These are phyloP conservation scores for Xylaria cubensis DNA, from an alignment of 495 filamentous ascomycete species.

Conservation along the genomic window DNA sequence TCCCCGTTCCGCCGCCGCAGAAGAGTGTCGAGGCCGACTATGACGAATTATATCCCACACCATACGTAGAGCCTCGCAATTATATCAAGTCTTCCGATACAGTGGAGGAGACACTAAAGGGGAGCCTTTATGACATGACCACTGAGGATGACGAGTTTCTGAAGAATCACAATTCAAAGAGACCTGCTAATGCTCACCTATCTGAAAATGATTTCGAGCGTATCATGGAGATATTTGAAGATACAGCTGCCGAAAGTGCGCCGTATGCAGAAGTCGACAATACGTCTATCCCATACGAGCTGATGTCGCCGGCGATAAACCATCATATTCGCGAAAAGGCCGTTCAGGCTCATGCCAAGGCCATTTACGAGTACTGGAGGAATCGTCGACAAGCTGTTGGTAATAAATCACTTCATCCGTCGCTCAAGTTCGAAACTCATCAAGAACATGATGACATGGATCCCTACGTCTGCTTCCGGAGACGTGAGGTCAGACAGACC, in stretches of 20 bases:
- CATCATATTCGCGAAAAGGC: constrained; percentile 53
- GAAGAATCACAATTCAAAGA: constrained; percentile 80
- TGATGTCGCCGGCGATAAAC: constrained; percentile 79
- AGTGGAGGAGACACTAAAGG: constrained; percentile 86
- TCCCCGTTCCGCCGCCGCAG: constrained; percentile 84
- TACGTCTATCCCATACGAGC: constrained; percentile 78
- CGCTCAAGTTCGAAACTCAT: constrained; percentile 90
- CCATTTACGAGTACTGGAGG: constrained; percentile 93
- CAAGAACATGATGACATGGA: constrained; percentile 94
- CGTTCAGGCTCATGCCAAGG: constrained; percentile 76
- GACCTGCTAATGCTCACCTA: constrained; percentile 66
- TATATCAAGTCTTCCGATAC: constrained; percentile 99
- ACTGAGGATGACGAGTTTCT: constrained; percentile 87
- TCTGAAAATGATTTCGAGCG: constrained; percentile 91
- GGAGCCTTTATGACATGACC: constrained; percentile 89
- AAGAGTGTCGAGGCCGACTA: constrained; percentile 77
- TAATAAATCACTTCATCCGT: constrained; percentile 73
- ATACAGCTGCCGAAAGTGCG: constrained; percentile 77
- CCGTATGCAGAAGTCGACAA: constrained; percentile 90
- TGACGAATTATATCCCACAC: constrained; percentile 81
- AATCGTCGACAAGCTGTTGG: constrained; percentile 65
- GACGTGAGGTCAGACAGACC: constrained; percentile 91
- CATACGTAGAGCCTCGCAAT: constrained; percentile 81
- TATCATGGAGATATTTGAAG: constrained; percentile 94
- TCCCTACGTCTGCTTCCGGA: constrained; percentile 97